Base-by-base conservation (phyloP, 2,329 filamentous ascomycete species). In the Phaeosphaeriaceae sp. region DNA sequence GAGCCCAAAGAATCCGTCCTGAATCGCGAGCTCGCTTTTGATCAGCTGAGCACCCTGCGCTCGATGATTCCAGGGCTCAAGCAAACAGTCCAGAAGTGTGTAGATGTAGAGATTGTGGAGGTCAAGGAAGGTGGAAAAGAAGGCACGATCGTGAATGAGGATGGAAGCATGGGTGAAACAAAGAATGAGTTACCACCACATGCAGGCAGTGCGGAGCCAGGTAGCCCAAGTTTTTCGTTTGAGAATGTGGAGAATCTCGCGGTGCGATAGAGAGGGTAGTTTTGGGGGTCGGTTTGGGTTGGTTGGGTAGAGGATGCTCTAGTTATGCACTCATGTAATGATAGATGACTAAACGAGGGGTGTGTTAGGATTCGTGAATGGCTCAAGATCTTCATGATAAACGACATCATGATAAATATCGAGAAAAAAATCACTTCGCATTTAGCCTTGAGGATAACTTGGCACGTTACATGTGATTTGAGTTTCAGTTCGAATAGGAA, bases 21-120 rank as follows among this genome's bases (percentile, higher is more conserved):
- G 67, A 86, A 93, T 69, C 83, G 92, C 59, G 90, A 93, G 76
- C 80, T 99, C 54, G 82, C 85, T 1, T 99, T 97, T 73, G 87
- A 97, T 64, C 94, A 99, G 79, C 80, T 86, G 39, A 81, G 83
- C 51, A 88, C 87, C 28, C 79, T 97, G 48, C 73, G 79, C 45
- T 86, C 91, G 65, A 96, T 97, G 87, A 79, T 92, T 3, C 82
- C 86, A 1, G 87, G 87, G 16, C 77, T 99, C 66, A 90, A 88
- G 81, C 87, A 88, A 73, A 88, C 87, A 15, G 86, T 87, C 1
- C 86, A 87, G 23, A 79, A 79, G 67, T 86, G 88, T 60, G 84
- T 82, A 59, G 83, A 81, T 29, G 83, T 96, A 16, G 87, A 90
- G 58, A 80, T 96, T 56, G 76, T 96, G 36, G 76, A 80, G 7